Percentiles rank a stretch among this genome's conserved stretches.
Evolutionary conservation across 345 rosid species (phyloP).

Genomic region (Toxicodendron radicans): DNA sequence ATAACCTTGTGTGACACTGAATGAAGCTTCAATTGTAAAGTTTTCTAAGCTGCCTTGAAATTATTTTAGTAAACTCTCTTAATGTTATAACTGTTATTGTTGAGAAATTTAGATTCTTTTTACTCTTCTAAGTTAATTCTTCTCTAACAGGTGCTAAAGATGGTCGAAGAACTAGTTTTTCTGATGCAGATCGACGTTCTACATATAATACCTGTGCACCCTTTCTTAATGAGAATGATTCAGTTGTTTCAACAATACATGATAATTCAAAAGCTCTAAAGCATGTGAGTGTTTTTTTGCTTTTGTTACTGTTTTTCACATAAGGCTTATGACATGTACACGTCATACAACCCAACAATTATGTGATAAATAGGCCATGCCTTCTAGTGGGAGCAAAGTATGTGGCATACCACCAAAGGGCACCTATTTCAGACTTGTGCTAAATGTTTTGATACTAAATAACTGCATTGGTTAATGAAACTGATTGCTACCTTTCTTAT

Average conservation of each 20-base stretch:
- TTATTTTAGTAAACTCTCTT: background rate
- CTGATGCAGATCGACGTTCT: constrained; percentile 41
- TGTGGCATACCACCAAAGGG: background rate
- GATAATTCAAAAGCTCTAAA: constrained; percentile 24
- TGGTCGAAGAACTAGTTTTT: constrained; percentile 21
- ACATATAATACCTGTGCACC: constrained; percentile 37
- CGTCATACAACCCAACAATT: background rate
- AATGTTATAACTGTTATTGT: background rate
- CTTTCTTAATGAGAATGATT: constrained; percentile 18
- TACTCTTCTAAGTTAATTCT: constrained; percentile 2
- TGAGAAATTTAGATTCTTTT: background rate
- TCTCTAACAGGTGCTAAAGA: constrained; percentile 28
- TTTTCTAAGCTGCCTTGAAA: background rate
- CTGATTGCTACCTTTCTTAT: background rate
- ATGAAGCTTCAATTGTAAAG: background rate
- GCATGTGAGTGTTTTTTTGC: constrained; percentile 34
- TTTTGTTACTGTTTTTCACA: background rate
- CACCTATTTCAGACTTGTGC: background rate
- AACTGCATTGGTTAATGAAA: background rate
- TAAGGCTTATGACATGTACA: background rate
- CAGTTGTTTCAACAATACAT: constrained; percentile 26
- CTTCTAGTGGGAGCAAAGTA: background rate
- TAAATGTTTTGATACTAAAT: background rate
- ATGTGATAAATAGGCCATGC: background rate
- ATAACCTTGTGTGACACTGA: background rate